phyloP scores from a whole-genome alignment of 75 land plant species.

The Selaginella moellendorffii region DNA sequence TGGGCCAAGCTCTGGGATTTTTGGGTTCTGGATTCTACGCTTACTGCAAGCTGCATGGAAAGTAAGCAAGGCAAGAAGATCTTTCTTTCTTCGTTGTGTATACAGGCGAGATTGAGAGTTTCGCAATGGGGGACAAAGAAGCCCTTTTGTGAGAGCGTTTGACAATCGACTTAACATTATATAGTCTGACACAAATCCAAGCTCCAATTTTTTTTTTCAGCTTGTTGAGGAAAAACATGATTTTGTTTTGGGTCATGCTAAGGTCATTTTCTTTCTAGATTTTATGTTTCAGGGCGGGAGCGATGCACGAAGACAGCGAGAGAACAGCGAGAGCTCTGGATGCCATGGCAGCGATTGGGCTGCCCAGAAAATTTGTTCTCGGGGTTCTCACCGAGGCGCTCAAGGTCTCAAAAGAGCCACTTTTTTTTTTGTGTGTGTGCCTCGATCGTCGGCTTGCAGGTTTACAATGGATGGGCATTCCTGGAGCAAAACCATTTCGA shows the following conservation, averaged over 20 bases:
- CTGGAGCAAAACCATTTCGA: neutral
- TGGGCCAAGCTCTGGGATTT: constrained; percentile 63
- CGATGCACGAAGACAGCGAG: neutral
- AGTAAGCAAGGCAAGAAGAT: neutral
- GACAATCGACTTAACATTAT: neutral
- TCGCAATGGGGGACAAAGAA: constrained; percentile 22
- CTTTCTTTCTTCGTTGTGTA: no score
- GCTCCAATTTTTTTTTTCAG: neutral
- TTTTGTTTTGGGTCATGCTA: neutral
- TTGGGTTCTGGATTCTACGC: constrained; percentile 6
- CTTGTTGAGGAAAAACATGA: neutral
- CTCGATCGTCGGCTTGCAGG: neutral
- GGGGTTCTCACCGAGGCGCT: neutral
- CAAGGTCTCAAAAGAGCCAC: neutral
- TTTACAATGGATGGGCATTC: neutral
- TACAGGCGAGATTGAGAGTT: constrained; percentile 9
- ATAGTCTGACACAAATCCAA: neutral
- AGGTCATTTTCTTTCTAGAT: neutral
- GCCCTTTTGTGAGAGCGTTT: constrained; percentile 1
- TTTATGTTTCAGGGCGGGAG: neutral
- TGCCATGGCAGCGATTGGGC: neutral
- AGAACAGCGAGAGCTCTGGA: neutral
- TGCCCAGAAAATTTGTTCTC: neutral
- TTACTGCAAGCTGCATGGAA: constrained; percentile 2
- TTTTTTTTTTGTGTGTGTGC: neutral